Percentiles rank a stretch among this genome's conserved stretches.
Conservation (phyloP, 1,139 yeast species). For the Suhomyces ambrosiae region DNA sequence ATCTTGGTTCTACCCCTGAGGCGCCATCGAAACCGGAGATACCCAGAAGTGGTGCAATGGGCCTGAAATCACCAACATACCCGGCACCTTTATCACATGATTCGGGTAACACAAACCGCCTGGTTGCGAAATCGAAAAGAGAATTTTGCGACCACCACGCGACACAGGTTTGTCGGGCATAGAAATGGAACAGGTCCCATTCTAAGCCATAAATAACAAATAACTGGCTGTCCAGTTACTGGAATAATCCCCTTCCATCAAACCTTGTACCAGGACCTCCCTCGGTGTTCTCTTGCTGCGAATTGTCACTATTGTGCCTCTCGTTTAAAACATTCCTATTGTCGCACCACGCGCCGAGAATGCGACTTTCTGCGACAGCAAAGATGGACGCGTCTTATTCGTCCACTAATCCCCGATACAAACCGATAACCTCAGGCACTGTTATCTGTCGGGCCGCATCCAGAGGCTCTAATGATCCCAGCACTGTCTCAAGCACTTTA, state of each 20-base stretch:
- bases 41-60: too few species aligned
- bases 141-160: slow-evolving; percentile 7
- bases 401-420: too few species aligned
- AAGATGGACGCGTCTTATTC: slow-evolving; percentile 7
- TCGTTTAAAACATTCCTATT: slow-evolving; percentile 9
- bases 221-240: too few species aligned
- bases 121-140: slow-evolving; percentile 7
- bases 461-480: too few species aligned
- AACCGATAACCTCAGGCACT: neutral
- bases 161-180: slow-evolving; percentile 2
- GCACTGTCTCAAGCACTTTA: too few species aligned
- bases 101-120: neutral
- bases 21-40: too few species aligned
- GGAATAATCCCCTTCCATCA: too few species aligned
- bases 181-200: neutral
- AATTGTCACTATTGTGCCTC: slow-evolving; percentile 1
- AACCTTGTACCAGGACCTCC: too few species aligned
- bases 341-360: slow-evolving; percentile 6
- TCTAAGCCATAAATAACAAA: too few species aligned
- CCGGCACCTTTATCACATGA: slow-evolving; percentile 1
- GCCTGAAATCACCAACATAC: neutral
- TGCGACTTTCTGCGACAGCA: slow-evolving; percentile 10
- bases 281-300: neutral
- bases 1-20: too few species aligned
- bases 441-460: too few species aligned